Percentiles rank a stretch among this genome's conserved stretches.
Evolutionary conservation across 2,329 filamentous ascomycete species (phyloP).

Genomic region (Trichoderma simmonsii): DNA sequence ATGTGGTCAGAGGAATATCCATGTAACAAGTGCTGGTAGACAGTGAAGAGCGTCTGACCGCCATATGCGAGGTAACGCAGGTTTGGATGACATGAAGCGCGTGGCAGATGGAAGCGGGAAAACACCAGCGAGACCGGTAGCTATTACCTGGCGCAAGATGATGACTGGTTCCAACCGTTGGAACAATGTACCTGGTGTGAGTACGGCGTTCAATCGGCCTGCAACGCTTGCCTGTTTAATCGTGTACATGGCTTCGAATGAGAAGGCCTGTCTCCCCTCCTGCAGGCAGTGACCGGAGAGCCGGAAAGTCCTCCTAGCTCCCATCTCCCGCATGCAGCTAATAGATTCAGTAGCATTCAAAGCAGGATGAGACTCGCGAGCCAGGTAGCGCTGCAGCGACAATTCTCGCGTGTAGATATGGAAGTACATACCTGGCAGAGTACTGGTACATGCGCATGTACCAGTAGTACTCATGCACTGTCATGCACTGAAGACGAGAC

Average conservation of each 20-base stretch:
- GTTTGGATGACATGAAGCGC: background rate
- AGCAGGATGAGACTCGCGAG: background rate
- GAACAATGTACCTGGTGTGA: background rate
- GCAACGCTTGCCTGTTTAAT: background rate
- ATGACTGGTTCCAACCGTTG: background rate
- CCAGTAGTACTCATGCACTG: background rate
- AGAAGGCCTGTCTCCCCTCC: background rate
- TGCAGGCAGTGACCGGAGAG: constrained; percentile 14
- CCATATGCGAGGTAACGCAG: constrained; percentile 15
- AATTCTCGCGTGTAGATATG: background rate
- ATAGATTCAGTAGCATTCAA: background rate
- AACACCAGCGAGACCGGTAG: background rate
- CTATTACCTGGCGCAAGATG: background rate
- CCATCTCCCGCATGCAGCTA: constrained; percentile 16
- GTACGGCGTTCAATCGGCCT: background rate
- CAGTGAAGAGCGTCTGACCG: constrained; percentile 10
- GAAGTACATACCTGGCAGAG: background rate
- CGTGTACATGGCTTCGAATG: constrained; percentile 2
- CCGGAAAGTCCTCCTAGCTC: constrained; percentile 13
- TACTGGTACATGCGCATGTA: background rate
- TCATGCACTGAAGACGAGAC: background rate
- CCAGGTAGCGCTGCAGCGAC: background rate
- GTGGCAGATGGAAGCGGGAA: background rate
- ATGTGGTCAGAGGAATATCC: background rate
- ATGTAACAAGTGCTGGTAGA: background rate